phyloP scores from a whole-genome alignment of 2,329 filamentous ascomycete species.

The Neopestalotiopsis sp. region DNA sequence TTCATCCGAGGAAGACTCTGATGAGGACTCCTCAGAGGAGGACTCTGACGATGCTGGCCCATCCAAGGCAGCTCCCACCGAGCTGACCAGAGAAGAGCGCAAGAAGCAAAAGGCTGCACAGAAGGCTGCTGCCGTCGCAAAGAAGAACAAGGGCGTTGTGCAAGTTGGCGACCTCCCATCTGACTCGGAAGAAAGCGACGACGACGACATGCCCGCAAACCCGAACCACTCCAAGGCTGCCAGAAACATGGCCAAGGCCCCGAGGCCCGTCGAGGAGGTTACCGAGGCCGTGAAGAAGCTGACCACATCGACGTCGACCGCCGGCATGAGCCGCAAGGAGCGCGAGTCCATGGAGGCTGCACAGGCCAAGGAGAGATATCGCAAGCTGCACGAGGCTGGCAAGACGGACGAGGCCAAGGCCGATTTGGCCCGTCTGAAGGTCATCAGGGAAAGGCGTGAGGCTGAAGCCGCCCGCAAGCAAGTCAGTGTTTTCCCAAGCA shows the following conservation, averaged over 20 bases:
- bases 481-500: conserved; percentile 55
- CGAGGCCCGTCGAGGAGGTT: conserved; percentile 50
- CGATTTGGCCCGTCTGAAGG: conserved; percentile 80
- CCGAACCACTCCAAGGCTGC: conserved; percentile 87
- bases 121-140: conserved; percentile 86
- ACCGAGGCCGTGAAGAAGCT: conserved; percentile 62
- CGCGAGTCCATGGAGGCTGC: conserved; percentile 82
- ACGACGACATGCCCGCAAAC: conserved; percentile 78
- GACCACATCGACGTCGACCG: conserved; percentile 35
- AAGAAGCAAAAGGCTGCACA: conserved; percentile 86
- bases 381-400: conserved; percentile 89
- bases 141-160: conserved; percentile 71
- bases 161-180: conserved; percentile 87
- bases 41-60: conserved; percentile 52
- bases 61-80: conserved; percentile 45
- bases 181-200: conserved; percentile 61
- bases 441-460: conserved; percentile 86
- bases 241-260: conserved; percentile 60
- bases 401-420: conserved; percentile 96
- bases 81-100: conserved; percentile 84
- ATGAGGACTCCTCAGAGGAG: conserved; percentile 57
- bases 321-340: conserved; percentile 54
- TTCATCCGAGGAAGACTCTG: conserved; percentile 53
- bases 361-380: conserved; percentile 86
- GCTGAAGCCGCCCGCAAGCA: conserved; percentile 82